Evolutionary conservation across 345 rosid genomes (phyloP), one percentile per base, ranked within the genome.

Genomic region (Eutrema yunnanense): DNA sequence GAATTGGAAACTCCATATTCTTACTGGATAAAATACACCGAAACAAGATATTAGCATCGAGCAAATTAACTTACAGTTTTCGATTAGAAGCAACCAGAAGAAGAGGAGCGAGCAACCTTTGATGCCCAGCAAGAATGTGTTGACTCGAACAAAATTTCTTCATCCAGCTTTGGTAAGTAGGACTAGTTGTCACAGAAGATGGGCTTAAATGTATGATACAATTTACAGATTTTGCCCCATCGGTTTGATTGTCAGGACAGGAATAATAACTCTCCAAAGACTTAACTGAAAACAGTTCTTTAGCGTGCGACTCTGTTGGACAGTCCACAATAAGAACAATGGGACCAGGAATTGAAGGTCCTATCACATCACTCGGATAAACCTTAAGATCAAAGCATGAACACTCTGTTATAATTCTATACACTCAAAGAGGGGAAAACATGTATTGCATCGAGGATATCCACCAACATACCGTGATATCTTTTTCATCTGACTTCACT

Each of bases 341-440:
- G 4, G 97, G 99, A 75, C 97, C 99, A 47, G 97, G 93, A 75
- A 87, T 38, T 58, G 96, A 80, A 65, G 99, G 95, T 46, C 81
- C 98, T 96, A 94, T 84, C 29, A 94, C 98, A 73, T 94, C 98
- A 80, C 92, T 78, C 9, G 98, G 98, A 85, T 91, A 22, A 73
- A 94, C 92, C 97, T 93, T 19, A 13, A 41, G 30, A 58, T 13
- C 67, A 74, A 65, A 58, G 27, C 13, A 67, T 50, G 11, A 50
- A 41, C 29, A 58, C 1, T 22, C 22, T 16, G 0, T 61, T 40
- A 61, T 16, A 32, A 33, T 11, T 32, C 26, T 19, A 16, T 16
- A 54, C 32, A 47, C 30, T 27, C 50, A 36, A 13, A 47, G 4
- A 52, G 12, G 37, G 5, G 22, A 42, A 26, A 30, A 13, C 4